Base-by-base conservation (phyloP, 345 rosid species). In the Brassica cretica region DNA sequence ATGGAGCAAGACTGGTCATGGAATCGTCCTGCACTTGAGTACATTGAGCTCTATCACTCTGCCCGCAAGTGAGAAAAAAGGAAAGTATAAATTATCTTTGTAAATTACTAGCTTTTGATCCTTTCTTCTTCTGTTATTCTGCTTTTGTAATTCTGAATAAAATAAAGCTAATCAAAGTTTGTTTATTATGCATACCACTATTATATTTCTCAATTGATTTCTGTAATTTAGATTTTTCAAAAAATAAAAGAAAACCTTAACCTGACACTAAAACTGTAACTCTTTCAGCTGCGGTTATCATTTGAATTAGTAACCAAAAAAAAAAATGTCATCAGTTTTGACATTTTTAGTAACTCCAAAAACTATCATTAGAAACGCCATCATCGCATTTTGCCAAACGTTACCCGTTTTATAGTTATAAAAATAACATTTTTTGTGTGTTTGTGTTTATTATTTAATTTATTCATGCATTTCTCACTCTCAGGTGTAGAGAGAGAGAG, bases 1-100 rank as follows among this genome's bases (percentile, higher is more conserved):
- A 94, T 92, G 98, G 91, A 94, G 81, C 96, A 94, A 90, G 98
- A 94, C 81, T 94, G 98, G 98, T 94, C 98, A 62, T 94, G 98
- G 98, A 94, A 92, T 68, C 89, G 91, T 73, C 98, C 98, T 39
- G 97, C 98, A 49, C 97, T 94, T 7, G 97, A 94, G 77, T 94
- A 94, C 82, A 15, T 92, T 87, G 98, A 94, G 84, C 97, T 94
- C 70, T 94, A 94, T 86, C 97, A 89, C 70, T 85, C 91, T 1
- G 95, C 97, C 15, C 84, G 86, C 73, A 94, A 94, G 81, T 85
- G 81, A 86, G 61, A 0, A 5, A 14, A 11, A 4, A 19, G 2
- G 49, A 4, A 59, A 74, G 21, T 5, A 27, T 27, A 11, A 29
- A 15, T 63, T 56, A 14, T 49, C 7, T 49, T 49, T 15, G 6